Conservation (phyloP, 768 basidiomycete genomes). For the Trametes elegans region DNA sequence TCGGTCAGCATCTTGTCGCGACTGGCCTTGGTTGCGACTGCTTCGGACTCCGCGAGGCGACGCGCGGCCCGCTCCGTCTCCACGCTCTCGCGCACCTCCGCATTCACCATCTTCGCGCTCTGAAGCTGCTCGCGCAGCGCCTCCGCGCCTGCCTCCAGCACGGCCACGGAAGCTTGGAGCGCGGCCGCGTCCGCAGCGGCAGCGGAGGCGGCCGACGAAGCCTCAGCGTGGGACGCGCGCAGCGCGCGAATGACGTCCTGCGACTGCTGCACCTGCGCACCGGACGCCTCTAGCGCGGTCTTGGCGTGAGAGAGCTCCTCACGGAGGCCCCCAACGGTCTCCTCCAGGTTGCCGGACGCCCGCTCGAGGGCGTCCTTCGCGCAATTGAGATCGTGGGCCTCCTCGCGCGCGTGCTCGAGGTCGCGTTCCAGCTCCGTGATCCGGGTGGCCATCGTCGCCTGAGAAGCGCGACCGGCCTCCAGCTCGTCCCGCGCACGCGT, state of each 20-base stretch:
- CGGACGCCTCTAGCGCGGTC: neutral
- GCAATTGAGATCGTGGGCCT: slow-evolving; percentile 1
- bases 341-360: slow-evolving; percentile 2
- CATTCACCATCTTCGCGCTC: neutral
- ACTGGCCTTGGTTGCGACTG: neutral
- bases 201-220: neutral
- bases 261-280: neutral
- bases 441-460: neutral
- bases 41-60: slow-evolving; percentile 11
- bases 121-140: slow-evolving; percentile 6
- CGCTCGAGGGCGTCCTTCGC: slow-evolving; percentile 7
- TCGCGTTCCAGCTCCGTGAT: slow-evolving; percentile 12
- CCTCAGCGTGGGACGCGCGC: neutral
- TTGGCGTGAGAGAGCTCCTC: slow-evolving; percentile 9
- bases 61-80: slow-evolving; percentile 5
- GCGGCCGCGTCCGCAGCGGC: neutral
- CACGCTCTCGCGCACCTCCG: neutral
- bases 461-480: neutral
- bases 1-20: slow-evolving; percentile 12
- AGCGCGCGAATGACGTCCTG: slow-evolving; percentile 2
- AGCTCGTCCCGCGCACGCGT: neutral
- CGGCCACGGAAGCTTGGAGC: neutral
- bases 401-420: slow-evolving; percentile 1
- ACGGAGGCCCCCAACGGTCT: slow-evolving; percentile 7
- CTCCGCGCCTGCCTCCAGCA: slow-evolving; percentile 8